Evolutionary conservation across 352 stramenopile genomes (phyloP).

Genomic region (Globisporangium rhizosaccharum): DNA sequence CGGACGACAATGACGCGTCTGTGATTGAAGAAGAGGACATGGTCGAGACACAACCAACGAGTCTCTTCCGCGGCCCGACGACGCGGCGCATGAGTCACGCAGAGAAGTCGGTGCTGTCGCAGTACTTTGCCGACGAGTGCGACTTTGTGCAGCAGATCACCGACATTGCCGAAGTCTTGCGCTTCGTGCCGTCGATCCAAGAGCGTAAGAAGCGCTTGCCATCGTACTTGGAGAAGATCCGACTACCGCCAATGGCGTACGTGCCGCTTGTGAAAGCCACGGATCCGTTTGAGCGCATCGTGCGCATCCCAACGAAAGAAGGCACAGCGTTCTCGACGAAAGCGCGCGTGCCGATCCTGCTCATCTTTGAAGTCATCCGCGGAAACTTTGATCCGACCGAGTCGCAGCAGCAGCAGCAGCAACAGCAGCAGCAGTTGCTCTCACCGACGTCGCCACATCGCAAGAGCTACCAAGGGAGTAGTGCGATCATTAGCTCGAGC

Average conservation of each 20-base stretch:
- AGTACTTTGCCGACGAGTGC: constrained; percentile 84
- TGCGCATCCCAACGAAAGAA: constrained; percentile 81
- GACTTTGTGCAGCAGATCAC: constrained; percentile 89
- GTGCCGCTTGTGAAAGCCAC: constrained; percentile 84
- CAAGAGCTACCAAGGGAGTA: constrained; percentile 28
- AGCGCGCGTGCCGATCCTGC: constrained; percentile 77
- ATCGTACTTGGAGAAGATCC: constrained; percentile 77
- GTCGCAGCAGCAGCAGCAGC: constrained; percentile 3
- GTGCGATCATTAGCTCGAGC: constrained; percentile 28
- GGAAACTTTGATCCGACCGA: constrained; percentile 54
- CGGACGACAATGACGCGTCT: constrained; percentile 34
- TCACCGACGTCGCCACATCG: constrained; percentile 54
- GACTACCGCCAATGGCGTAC: constrained; percentile 83
- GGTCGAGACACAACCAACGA: constrained; percentile 58
- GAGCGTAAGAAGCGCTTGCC: constrained; percentile 78
- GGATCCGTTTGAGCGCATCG: constrained; percentile 84
- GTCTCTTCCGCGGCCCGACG: constrained; percentile 53
- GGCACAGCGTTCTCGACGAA: constrained; percentile 87
- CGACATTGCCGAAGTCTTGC: constrained; percentile 75
- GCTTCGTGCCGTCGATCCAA: constrained; percentile 74
- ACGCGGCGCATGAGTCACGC: constrained; percentile 71
- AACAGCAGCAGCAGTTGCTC: constrained; percentile 36
- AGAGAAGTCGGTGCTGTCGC: constrained; percentile 75
- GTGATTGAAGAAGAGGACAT: constrained; percentile 69
- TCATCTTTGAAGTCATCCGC: constrained; percentile 87